Base-by-base conservation (phyloP, 768 basidiomycete genomes). In the Boletus rubropictus region DNA sequence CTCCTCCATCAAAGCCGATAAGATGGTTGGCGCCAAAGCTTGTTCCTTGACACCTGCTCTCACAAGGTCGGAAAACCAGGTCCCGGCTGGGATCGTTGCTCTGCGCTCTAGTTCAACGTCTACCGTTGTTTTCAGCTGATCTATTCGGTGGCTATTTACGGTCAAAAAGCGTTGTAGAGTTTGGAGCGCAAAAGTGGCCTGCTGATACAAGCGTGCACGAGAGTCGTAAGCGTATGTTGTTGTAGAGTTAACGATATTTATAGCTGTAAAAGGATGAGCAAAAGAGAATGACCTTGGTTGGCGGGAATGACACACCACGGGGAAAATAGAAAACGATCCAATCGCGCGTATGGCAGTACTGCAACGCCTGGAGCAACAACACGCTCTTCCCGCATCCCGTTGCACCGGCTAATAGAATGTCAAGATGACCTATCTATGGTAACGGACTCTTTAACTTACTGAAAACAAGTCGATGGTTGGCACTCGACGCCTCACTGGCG, bases 271-370 rank as follows among this genome's bases (percentile, higher is more conserved):
- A 20, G 3, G 17, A 34, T 62, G 35, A 44, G 24, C 3, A 20
- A 31, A 31, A 25, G 1, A 14, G 12, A 32, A 9, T 28, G 10
- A 35, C 4, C 12, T 25, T 21, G n/a, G 20, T 38, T 7, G 31
- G 14, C 9, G 24, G 15, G 17, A 29, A 21, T 10, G 24, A 65
- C 74, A 39, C 27, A 88, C 89, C 80, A 67, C 84, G 74, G 3
- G 93, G 90, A 21, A 92, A 77, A 61, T 93, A 96, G 15, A 94
- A 65, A 15, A 91, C 88, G 18, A 94, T 75, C 87, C 89, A 93
- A 22, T 77, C 76, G 18, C 78, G 74, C 3, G 74, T 65, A 9
- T 75, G 56, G 28, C 81, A 83, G 52, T 89, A 82, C 32, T 85
- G 74, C 0, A 88, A 80, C 0, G 84, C 76, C 63, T 96, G 92